Conservation (phyloP, 2,329 filamentous ascomycete genomes). For the Knoxdaviesia capensis region DNA sequence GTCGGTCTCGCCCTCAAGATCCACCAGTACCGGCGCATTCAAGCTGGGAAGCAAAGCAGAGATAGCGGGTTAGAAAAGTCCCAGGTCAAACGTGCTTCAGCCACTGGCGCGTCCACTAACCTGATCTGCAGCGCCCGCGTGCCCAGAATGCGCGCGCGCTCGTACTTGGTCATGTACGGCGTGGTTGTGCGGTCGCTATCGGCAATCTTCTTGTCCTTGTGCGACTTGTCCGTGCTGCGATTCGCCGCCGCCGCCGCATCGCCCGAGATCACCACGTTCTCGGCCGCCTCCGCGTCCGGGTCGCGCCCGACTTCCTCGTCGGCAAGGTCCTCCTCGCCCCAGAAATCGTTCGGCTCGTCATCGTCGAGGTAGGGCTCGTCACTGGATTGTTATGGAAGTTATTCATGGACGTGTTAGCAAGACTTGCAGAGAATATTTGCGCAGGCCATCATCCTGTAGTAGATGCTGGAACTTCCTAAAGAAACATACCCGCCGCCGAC, state of each 20-base stretch:
- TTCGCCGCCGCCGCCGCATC: constrained; percentile 37
- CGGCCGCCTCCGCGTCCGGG: constrained; percentile 30
- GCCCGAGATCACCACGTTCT: constrained; percentile 39
- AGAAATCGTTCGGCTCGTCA: constrained; percentile 39
- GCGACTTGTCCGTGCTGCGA: constrained; percentile 31
- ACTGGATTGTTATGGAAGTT: constrained; percentile 16
- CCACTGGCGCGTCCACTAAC: constrained; percentile 24
- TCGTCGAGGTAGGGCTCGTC: constrained; percentile 57
- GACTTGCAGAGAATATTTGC: neutral
- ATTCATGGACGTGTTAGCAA: constrained; percentile 6
- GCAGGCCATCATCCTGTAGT: neutral
- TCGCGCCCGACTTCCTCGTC: constrained; percentile 35
- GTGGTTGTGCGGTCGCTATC: constrained; percentile 79
- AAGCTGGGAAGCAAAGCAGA: constrained; percentile 36
- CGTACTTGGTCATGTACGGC: constrained; percentile 99
- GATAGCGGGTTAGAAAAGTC: neutral
- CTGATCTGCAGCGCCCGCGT: constrained; percentile 92
- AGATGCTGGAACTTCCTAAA: neutral
- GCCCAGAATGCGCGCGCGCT: constrained; percentile 79
- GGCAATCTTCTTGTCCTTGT: constrained; percentile 73
- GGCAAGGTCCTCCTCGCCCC: constrained; percentile 28
- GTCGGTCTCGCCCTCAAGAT: constrained; percentile 94
- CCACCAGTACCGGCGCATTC: constrained; percentile 92
- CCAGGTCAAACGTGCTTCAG: neutral
- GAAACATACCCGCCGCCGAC: constrained; percentile 33